A percentile compares a stretch with the other conserved stretches of the same genome.
phyloP scores from a whole-genome alignment of 305 asterid species.

The Salvia sclarea region DNA sequence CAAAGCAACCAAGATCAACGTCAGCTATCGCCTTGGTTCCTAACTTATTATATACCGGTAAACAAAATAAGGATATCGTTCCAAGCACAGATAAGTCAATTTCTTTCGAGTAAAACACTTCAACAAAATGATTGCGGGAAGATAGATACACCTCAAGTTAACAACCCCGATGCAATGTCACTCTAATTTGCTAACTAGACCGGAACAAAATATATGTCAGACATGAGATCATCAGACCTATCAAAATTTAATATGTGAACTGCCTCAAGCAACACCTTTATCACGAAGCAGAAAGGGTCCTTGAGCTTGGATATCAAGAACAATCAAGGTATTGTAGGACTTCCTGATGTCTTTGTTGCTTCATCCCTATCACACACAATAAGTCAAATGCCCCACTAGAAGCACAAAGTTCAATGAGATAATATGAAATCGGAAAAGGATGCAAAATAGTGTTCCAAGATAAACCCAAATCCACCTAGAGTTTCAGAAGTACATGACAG shows the following conservation, averaged over 20 bases:
- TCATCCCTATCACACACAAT: background rate
- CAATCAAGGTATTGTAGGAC: background rate
- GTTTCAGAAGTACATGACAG: conserved; percentile 17
- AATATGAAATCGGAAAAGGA: background rate
- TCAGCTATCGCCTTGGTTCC: conserved; percentile 15
- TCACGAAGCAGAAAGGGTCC: background rate
- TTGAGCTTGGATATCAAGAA: background rate
- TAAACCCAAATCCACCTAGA: background rate
- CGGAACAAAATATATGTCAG: no score
- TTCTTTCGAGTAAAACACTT: background rate
- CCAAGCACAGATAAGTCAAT: background rate
- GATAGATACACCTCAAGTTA: no score
- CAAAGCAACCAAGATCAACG: conserved; percentile 36
- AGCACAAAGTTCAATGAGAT: background rate
- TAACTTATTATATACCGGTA: background rate
- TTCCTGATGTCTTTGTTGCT: background rate
- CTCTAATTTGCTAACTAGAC: no score
- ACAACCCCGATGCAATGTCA: no score
- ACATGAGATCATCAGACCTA: no score
- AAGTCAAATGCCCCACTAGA: no score
- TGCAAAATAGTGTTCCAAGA: background rate
- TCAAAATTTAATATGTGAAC: no score
- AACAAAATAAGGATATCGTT: background rate
- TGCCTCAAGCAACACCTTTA: background rate
- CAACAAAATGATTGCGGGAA: no score